A percentile compares a stretch with the other conserved stretches of the same genome.
Evolutionary conservation across 495 filamentous ascomycete species (phyloP).

Genomic region (Neurospora tetraspora): DNA sequence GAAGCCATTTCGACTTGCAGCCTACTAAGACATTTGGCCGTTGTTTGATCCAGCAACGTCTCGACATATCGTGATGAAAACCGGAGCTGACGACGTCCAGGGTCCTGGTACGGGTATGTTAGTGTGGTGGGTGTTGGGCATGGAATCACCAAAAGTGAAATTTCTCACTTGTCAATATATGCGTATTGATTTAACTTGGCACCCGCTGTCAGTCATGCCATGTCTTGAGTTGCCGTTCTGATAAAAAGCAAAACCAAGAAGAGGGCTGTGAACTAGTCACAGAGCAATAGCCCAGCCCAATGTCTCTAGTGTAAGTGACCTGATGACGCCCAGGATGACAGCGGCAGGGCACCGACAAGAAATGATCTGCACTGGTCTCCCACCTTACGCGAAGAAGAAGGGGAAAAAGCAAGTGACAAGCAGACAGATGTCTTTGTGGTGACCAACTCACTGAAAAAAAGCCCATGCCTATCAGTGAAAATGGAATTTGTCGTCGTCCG

Average conservation of each 20-base stretch:
- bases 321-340: neutral
- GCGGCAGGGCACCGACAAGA: neutral
- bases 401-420: neutral
- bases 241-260: neutral
- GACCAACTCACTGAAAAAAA: neutral
- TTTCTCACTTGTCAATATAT: neutral
- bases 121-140: neutral
- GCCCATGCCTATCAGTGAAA: neutral
- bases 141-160: neutral
- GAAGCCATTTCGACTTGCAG: neutral
- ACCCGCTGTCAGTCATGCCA: neutral
- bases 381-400: neutral
- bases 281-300: neutral
- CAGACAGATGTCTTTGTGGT: neutral
- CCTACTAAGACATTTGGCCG: neutral
- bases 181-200: neutral
- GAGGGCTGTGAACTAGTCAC: neutral
- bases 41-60: neutral
- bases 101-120: neutral
- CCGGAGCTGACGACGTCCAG: neutral
- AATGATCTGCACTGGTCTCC: neutral
- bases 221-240: neutral
- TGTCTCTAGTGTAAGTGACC: neutral
- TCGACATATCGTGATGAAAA: neutral
- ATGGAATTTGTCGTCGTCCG: neutral